These are phyloP conservation scores for Potentilla sterilis DNA, from an alignment of 306 rosid species.

Conservation along the genomic window DNA sequence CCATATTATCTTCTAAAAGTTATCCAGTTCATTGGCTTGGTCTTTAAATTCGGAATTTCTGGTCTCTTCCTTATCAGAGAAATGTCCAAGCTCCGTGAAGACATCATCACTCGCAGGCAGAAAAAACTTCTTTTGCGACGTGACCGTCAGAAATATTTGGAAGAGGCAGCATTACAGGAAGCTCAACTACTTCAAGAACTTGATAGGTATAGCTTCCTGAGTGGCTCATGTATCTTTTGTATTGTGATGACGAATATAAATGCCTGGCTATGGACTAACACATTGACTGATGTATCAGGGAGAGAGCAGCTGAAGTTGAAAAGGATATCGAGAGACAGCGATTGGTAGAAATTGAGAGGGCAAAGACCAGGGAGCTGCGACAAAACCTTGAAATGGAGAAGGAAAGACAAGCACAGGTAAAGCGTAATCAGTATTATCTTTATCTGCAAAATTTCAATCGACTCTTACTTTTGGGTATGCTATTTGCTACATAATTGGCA, in stretches of 20 bases:
- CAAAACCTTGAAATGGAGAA: slow-evolving; percentile 90
- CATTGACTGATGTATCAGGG: slow-evolving; percentile 40
- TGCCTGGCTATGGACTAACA: neutral
- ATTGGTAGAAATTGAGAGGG: slow-evolving; percentile 76
- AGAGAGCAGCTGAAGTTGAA: slow-evolving; percentile 71
- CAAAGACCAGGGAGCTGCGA: slow-evolving; percentile 86
- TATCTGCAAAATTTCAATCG: neutral
- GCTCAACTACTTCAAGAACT: slow-evolving; percentile 80
- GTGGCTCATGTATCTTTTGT: slow-evolving; percentile 19
- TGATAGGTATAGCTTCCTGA: slow-evolving; percentile 58
- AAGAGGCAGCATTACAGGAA: slow-evolving; percentile 71
- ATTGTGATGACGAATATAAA: slow-evolving; percentile 8
- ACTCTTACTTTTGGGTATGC: neutral
- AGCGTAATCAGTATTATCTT: neutral
- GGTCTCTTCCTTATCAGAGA: slow-evolving; percentile 50
- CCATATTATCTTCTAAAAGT: neutral
- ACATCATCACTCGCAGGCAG: slow-evolving; percentile 68
- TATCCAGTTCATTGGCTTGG: neutral
- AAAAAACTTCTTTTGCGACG: slow-evolving; percentile 62
- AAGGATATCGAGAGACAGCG: slow-evolving; percentile 86
- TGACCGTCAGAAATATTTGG: slow-evolving; percentile 68
- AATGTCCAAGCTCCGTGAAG: slow-evolving; percentile 65
- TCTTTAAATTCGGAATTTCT: neutral
- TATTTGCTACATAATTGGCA: neutral
- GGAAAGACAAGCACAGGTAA: slow-evolving; percentile 90